Base-by-base conservation (phyloP, 2,329 filamentous ascomycete genomes). In the Neonectria faginata region DNA sequence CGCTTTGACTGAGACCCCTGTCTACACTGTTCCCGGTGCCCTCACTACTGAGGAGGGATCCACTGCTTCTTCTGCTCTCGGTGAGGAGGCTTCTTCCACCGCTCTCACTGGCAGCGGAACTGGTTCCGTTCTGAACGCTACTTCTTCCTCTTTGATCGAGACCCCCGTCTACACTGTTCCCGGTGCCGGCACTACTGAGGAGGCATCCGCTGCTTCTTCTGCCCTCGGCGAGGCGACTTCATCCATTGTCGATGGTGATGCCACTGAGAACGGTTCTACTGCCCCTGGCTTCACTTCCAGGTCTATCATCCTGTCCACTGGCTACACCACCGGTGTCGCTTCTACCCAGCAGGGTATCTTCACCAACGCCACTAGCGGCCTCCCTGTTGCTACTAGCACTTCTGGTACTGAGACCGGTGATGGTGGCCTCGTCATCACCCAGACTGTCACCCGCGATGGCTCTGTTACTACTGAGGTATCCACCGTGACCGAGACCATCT, bases 231-330 rank as follows among this genome's bases (percentile, higher is more conserved):
- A 55, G 20, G 36, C 29, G n/a, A 14, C 48, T 12, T 31, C 52
- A 6, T 45, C 62, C 9, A 29, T 41, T 25, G 51, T 29, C 25
- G 36, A 29, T 47, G 57, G 55, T 11, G 27, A 33, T 27, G 52
- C 57, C 10, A 57, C 62, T 14, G n/a, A 42, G 39, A 20, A 18
- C 39, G 39, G 39, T 4, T 42, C 39, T n/a, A 42, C n/a, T 56
- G 53, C n/a, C n/a, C 10, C 39, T 16, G 53, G 20, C 9, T 44
- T 31, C 53, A 56, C 53, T 31, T 31, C 53, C 53, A 56, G 20
- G 25, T 56, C 53, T 11, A 33, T 72, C 44, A 68, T 64, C 33
- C 53, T 66, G 51, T 60, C 62, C 29, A 64, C 58, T 27, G 59
- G 61, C 42, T 55, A 16, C 36, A 8, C 33, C 36, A 47, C 53